A percentile compares a stretch with the other conserved stretches of the same genome.
Conservation (phyloP, 2,329 filamentous ascomycete species). For the Neodidymelliopsis sp. region DNA sequence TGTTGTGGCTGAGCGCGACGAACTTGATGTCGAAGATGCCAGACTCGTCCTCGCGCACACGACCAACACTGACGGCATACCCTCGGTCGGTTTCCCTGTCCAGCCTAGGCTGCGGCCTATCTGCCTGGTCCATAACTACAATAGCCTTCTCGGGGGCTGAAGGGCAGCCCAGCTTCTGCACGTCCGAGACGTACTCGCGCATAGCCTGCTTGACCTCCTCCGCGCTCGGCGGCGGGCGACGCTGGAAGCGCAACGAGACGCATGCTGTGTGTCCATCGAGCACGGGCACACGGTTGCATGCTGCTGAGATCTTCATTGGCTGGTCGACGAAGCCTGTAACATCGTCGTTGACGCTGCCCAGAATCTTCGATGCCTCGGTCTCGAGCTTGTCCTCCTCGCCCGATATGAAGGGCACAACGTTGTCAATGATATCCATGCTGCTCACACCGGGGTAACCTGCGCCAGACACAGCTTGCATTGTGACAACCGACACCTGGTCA, state of each 20-base stretch:
- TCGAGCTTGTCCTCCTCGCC: constrained; percentile 97
- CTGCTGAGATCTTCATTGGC: constrained; percentile 78
- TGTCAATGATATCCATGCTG: constrained; percentile 94
- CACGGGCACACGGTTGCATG: constrained; percentile 94
- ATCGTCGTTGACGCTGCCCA: constrained; percentile 76
- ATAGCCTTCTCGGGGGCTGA: constrained; percentile 85
- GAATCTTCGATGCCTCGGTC: constrained; percentile 92
- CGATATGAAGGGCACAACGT: constrained; percentile 90
- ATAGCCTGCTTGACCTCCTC: constrained; percentile 81
- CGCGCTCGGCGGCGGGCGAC: constrained; percentile 74
- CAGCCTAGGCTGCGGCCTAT: constrained; percentile 88
- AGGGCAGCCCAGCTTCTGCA: constrained; percentile 81
- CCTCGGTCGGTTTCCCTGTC: constrained; percentile 86
- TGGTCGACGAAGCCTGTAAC: constrained; percentile 81
- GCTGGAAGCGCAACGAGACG: constrained; percentile 83
- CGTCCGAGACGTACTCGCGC: constrained; percentile 82
- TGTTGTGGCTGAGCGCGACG: constrained; percentile 88
- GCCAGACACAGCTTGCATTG: constrained; percentile 92
- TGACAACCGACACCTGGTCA: constrained; percentile 82
- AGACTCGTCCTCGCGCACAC: constrained; percentile 83
- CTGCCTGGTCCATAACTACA: constrained; percentile 85
- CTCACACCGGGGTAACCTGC: constrained; percentile 90
- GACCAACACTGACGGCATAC: constrained; percentile 90
- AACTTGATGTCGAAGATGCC: constrained; percentile 96
- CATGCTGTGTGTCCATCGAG: constrained; percentile 96